These are phyloP conservation scores for Datura wrightii DNA, from an alignment of 257 asterid species.

Conservation along the genomic window DNA sequence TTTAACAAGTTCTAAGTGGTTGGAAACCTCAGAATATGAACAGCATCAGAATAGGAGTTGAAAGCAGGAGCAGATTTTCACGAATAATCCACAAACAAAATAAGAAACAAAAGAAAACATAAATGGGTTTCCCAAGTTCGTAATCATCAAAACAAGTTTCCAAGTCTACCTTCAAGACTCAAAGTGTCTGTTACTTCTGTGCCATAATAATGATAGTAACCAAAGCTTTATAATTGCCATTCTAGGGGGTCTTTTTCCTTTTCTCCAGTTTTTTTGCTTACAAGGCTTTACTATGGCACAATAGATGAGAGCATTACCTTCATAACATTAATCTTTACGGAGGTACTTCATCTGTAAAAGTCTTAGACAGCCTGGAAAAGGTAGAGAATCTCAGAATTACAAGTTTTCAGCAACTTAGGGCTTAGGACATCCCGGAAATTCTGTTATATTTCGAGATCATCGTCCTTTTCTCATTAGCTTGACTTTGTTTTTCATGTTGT, in stretches of 20 bases:
- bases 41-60: neutral
- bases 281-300: neutral
- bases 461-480: neutral
- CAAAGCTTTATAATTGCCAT: slow-evolving; percentile 2
- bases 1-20: slow-evolving; percentile 15
- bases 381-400: neutral
- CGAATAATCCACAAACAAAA: neutral
- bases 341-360: neutral
- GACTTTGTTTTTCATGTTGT: neutral
- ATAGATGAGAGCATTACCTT: slow-evolving; percentile 10
- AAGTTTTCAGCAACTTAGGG: slow-evolving; percentile 21
- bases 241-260: slow-evolving; percentile 2
- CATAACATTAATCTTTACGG: neutral
- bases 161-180: slow-evolving; percentile 15
- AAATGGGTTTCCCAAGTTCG: slow-evolving; percentile 14
- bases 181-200: neutral
- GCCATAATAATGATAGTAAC: slow-evolving; percentile 18
- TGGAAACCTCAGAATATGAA: neutral
- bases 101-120: neutral
- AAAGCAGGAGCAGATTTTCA: neutral
- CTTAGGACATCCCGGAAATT: neutral
- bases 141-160: slow-evolving; percentile 9
- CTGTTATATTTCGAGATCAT: neutral
- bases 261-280: neutral
- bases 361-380: neutral